Base-by-base conservation (phyloP, 352 stramenopile genomes). In the Saprolegnia parasitica region DNA sequence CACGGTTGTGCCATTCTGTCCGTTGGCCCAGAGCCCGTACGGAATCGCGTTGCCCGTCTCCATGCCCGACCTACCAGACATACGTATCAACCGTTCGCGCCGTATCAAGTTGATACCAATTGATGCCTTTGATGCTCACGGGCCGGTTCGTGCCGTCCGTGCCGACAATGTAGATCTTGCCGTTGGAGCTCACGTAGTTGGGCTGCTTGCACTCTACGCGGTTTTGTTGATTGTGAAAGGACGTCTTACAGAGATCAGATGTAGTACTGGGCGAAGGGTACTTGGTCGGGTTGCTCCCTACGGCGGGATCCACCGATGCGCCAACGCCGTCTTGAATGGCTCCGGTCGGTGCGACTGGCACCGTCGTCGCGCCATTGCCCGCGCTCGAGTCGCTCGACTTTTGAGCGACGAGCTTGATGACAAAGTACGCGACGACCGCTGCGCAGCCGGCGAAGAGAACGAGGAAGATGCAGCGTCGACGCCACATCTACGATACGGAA, bases 111-210 rank as follows among this genome's bases (percentile, higher is more conserved):
- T 40, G 49, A 35, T 63, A 76, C 84, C 84, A 91, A 64, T 88
- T 91, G n/a, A 89, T 70, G 15, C 84, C 82, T 65, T 92, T 92
- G 78, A 90, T 88, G 45, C 79, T 63, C 37, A 92, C 74, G 2
- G 78, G 67, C 8, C 89, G 70, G 18, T 88, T 78, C 0, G 81
- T 88, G 21, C 84, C 81, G 71, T 90, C 89, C 11, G 74, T 58
- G 10, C 82, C 71, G n/a, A 89, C 75, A 0, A 81, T 79, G 23
- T 78, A 74, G 24, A 92, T 76, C 37, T 82, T 71, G 10, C 84
- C 84, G 60, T 90, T 80, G 68, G 90, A 89, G 68, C 77, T 90
- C 70, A 86, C 75, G 70, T 90, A 92, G 57, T 92, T 78, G 5
- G 82, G 81, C 66, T 87, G 64, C 62, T 88, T 79, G 47, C 85